phyloP scores from a whole-genome alignment of 2,329 filamentous ascomycete genomes.

The Drechmeria coniospora region DNA sequence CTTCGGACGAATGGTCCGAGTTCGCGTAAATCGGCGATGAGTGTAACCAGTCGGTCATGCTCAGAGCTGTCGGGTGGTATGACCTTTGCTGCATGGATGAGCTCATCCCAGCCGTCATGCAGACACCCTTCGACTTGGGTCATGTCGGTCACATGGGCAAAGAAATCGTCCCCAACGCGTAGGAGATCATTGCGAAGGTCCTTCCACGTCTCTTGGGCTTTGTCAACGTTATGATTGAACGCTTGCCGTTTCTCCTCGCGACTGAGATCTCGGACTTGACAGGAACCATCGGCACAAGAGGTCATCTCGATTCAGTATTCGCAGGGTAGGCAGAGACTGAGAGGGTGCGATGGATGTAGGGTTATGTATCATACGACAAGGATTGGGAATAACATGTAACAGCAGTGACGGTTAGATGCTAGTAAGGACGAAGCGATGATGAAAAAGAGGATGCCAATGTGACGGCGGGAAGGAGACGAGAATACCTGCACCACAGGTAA shows the following conservation, averaged over 20 bases:
- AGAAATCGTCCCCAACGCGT: conserved; percentile 2
- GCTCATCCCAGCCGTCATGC: conserved; percentile 6
- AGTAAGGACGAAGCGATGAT: too few relatives aligned
- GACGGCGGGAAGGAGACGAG: too few relatives aligned
- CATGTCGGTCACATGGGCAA: not conserved
- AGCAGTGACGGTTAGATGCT: too few relatives aligned
- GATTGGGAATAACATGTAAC: too few relatives aligned
- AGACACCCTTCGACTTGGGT: conserved; percentile 1
- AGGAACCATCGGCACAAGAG: conserved; percentile 1
- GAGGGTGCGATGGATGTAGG: too few relatives aligned
- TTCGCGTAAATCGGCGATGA: conserved; percentile 4
- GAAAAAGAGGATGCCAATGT: too few relatives aligned
- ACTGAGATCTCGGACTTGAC: not conserved
- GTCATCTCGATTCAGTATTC: too few relatives aligned
- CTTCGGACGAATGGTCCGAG: conserved; percentile 2
- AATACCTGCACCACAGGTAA: too few relatives aligned
- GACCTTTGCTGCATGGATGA: conserved; percentile 5
- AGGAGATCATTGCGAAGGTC: conserved; percentile 3
- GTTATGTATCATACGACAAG: too few relatives aligned
- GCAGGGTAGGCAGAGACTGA: too few relatives aligned
- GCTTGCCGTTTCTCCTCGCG: conserved; percentile 3
- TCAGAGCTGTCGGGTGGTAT: conserved; percentile 4
- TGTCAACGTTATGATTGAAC: conserved; percentile 1
- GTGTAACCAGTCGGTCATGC: conserved; percentile 5
- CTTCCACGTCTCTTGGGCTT: conserved; percentile 1